A percentile compares a stretch with the other conserved stretches of the same genome.
These are phyloP conservation scores for Cymodocea nodosa DNA, from an alignment of 116 monocot genomes.

Conservation along the genomic window DNA sequence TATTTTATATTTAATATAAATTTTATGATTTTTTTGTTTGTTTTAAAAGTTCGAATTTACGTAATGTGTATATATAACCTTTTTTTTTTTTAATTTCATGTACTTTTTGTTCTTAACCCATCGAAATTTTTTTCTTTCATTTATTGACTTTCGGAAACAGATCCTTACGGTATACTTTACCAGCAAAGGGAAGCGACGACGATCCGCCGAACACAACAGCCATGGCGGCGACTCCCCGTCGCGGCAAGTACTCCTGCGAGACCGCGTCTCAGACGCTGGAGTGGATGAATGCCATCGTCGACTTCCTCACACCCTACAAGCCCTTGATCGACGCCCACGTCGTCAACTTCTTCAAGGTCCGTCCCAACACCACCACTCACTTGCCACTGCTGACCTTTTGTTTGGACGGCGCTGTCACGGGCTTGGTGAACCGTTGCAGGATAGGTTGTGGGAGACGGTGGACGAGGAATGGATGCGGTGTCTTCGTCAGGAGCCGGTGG, in stretches of 20 bases:
- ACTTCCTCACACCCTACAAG: constrained; percentile 38
- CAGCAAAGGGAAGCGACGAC: too few relatives aligned
- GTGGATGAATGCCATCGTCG: constrained; percentile 75
- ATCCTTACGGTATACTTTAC: too few relatives aligned
- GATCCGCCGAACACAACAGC: too few relatives aligned
- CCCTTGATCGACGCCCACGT: constrained; percentile 71
- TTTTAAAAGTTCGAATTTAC: too few relatives aligned
- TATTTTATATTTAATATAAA: too few relatives aligned
- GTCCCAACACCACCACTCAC: not conserved
- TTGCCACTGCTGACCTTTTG: too few relatives aligned
- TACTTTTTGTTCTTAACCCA: too few relatives aligned
- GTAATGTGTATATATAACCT: too few relatives aligned
- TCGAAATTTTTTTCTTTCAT: too few relatives aligned
- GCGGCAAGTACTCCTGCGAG: constrained; percentile 32
- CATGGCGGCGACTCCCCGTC: constrained; percentile 19
- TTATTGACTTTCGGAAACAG: too few relatives aligned
- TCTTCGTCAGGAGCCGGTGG: constrained; percentile 50
- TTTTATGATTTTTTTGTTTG: too few relatives aligned
- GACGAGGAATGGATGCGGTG: constrained; percentile 77
- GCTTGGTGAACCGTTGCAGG: constrained; percentile 25
- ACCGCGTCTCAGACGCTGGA: constrained; percentile 43
- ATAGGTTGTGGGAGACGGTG: constrained; percentile 65
- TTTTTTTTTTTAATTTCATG: too few relatives aligned
- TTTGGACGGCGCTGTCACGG: not conserved
- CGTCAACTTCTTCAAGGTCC: constrained; percentile 93